These are phyloP conservation scores for Leucoagaricus sp. DNA, from an alignment of 1,284 basidiomycete genomes.

Conservation along the genomic window DNA sequence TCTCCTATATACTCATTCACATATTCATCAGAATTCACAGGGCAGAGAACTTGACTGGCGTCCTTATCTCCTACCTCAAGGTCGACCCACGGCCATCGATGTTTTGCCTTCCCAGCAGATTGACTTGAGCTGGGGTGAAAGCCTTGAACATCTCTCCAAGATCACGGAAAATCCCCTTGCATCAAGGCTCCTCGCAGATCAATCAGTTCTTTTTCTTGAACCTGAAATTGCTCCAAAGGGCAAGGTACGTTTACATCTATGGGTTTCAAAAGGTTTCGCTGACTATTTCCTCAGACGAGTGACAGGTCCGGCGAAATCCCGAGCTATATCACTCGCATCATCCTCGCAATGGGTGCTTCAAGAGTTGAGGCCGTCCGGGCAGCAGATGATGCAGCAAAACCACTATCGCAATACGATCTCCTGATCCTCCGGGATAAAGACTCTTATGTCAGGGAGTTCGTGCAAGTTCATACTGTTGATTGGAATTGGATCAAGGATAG, in stretches of 20 bases:
- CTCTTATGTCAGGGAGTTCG: slow-evolving; percentile 30
- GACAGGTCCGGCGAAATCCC: slow-evolving; percentile 34
- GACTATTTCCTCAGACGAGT: slow-evolving; percentile 1
- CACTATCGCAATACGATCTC: slow-evolving; percentile 49
- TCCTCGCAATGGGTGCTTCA: slow-evolving; percentile 74
- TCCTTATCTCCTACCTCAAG: slow-evolving; percentile 67
- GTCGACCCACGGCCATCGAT: slow-evolving; percentile 53
- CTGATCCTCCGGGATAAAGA: slow-evolving; percentile 61
- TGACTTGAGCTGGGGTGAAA: slow-evolving; percentile 70
- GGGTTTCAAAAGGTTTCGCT: no score
- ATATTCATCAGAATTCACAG: slow-evolving; percentile 21
- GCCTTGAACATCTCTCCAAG: slow-evolving; percentile 49
- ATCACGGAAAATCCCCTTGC: slow-evolving; percentile 61
- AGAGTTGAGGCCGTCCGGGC: slow-evolving; percentile 56
- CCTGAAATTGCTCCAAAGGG: slow-evolving; percentile 51
- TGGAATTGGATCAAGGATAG: slow-evolving; percentile 84
- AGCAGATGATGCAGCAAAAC: slow-evolving; percentile 34
- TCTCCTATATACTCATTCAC: neutral
- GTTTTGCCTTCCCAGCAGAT: slow-evolving; percentile 68
- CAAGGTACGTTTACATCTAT: slow-evolving; percentile 43
- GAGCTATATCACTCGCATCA: slow-evolving; percentile 46
- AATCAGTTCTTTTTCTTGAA: slow-evolving; percentile 58
- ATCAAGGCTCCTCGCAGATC: slow-evolving; percentile 52
- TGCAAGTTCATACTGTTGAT: slow-evolving; percentile 40
- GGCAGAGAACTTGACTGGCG: slow-evolving; percentile 57